These are phyloP conservation scores for Phytopythium helicoides DNA, from an alignment of 352 stramenopile genomes.

Conservation along the genomic window DNA sequence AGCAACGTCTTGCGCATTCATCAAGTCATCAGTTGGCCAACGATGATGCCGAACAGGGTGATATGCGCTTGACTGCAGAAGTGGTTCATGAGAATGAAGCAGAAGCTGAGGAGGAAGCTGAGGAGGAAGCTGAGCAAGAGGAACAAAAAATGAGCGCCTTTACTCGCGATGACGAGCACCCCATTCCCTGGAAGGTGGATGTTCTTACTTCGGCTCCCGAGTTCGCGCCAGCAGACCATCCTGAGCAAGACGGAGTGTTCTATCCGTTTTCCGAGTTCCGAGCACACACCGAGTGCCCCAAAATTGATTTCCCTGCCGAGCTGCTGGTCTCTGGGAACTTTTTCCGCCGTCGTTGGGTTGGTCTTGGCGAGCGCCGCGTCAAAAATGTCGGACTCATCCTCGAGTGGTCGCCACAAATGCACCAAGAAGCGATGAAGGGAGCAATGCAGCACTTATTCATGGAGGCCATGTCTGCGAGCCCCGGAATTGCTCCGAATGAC, in stretches of 20 bases:
- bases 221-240: constrained; percentile 1
- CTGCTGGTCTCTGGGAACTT: constrained; percentile 89
- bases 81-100: constrained; percentile 91
- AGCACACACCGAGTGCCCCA: constrained; percentile 65
- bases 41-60: constrained; percentile 57
- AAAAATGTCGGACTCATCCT: constrained; percentile 89
- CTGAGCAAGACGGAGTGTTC: constrained; percentile 63
- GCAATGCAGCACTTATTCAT: constrained; percentile 66
- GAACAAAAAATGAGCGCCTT: constrained; percentile 92
- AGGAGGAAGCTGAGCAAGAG: constrained; percentile 88
- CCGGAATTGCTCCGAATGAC: constrained; percentile 59
- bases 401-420: constrained; percentile 77
- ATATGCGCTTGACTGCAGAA: constrained; percentile 78
- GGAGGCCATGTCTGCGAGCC: constrained; percentile 29
- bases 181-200: constrained; percentile 70
- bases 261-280: constrained; percentile 80
- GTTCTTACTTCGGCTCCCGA: constrained; percentile 29
- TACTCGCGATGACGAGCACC: constrained; percentile 86
- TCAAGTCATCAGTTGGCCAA: constrained; percentile 36
- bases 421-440: constrained; percentile 75
- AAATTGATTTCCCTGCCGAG: constrained; percentile 63
- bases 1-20: constrained; percentile 58
- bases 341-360: constrained; percentile 86
- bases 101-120: constrained; percentile 84
- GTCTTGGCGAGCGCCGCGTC: constrained; percentile 79